These are phyloP conservation scores for Gossypium aridum DNA, from an alignment of 441 rosid species.

Conservation along the genomic window DNA sequence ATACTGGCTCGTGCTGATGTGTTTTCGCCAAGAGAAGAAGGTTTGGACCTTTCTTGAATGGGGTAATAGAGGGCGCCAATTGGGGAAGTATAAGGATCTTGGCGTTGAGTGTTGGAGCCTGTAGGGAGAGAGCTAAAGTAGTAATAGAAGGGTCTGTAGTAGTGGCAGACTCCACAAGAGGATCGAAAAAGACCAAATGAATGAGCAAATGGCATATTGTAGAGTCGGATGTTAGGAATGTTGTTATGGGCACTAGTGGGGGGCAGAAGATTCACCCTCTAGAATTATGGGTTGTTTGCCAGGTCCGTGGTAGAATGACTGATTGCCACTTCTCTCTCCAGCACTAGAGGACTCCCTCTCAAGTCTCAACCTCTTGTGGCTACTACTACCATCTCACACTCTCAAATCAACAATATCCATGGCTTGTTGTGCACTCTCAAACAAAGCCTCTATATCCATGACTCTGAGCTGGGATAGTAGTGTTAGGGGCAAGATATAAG, in stretches of 20 bases:
- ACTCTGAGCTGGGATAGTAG: background rate
- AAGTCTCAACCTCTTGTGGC: background rate
- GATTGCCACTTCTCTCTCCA: too few relatives aligned
- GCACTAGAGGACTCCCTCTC: too few relatives aligned
- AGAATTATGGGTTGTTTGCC: too few relatives aligned
- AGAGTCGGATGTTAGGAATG: background rate
- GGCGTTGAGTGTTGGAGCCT: background rate
- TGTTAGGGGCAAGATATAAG: background rate
- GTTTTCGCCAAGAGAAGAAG: background rate
- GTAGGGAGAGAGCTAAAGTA: background rate
- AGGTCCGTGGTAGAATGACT: too few relatives aligned
- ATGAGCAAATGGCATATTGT: background rate
- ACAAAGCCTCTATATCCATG: background rate
- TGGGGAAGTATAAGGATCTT: background rate
- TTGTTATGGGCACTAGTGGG: background rate
- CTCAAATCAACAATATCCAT: background rate
- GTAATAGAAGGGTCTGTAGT: background rate
- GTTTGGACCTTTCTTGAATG: background rate
- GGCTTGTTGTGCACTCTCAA: background rate
- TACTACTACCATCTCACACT: background rate
- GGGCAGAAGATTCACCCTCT: background rate
- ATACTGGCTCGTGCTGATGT: background rate
- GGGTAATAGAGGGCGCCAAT: background rate
- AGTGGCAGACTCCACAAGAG: background rate
- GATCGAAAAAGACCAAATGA: background rate